A percentile compares a stretch with the other conserved stretches of the same genome.
phyloP scores from a whole-genome alignment of 1,139 yeast species.

The Pneumocystis oryctolagi region DNA sequence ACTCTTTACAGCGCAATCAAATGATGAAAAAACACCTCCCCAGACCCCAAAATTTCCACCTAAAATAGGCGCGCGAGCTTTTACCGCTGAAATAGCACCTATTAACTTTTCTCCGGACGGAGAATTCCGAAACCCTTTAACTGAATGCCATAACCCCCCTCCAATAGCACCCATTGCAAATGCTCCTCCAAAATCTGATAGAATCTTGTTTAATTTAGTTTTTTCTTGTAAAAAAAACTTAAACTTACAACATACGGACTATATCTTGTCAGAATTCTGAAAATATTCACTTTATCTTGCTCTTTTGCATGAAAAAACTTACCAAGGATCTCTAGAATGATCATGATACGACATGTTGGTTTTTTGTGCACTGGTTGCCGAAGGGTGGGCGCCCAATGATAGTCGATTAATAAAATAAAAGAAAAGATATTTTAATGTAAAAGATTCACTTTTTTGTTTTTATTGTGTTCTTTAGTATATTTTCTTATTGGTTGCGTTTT shows the following conservation, averaged over 20 bases:
- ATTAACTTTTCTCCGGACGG: slow-evolving; percentile 85
- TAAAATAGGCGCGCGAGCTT: slow-evolving; percentile 93
- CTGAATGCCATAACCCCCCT: slow-evolving; percentile 98
- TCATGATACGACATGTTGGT: slow-evolving; percentile 33
- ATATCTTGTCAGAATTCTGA: slow-evolving; percentile 33
- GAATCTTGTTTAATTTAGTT: slow-evolving; percentile 41
- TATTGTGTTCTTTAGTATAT: too few relatives aligned
- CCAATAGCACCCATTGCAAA: slow-evolving; percentile 40
- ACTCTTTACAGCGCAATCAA: slow-evolving; percentile 90
- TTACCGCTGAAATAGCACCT: slow-evolving; percentile 81
- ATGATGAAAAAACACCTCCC: slow-evolving; percentile 96
- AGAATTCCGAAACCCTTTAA: slow-evolving; percentile 95
- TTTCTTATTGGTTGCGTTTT: not conserved
- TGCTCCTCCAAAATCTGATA: slow-evolving; percentile 69
- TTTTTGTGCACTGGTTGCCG: not conserved
- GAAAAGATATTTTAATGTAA: too few relatives aligned
- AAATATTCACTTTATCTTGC: not conserved
- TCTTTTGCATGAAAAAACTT: not conserved
- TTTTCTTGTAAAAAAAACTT: not conserved
- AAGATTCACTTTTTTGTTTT: too few relatives aligned
- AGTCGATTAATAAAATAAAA: not conserved
- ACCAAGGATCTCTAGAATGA: slow-evolving; percentile 95
- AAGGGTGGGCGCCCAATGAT: not conserved
- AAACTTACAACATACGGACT: not conserved
- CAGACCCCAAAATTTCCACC: slow-evolving; percentile 99